Evolutionary conservation across 805 yeast species (phyloP), one percentile per base, ranked within the genome.

Genomic region (Kodamaea hsintzibuensis): DNA sequence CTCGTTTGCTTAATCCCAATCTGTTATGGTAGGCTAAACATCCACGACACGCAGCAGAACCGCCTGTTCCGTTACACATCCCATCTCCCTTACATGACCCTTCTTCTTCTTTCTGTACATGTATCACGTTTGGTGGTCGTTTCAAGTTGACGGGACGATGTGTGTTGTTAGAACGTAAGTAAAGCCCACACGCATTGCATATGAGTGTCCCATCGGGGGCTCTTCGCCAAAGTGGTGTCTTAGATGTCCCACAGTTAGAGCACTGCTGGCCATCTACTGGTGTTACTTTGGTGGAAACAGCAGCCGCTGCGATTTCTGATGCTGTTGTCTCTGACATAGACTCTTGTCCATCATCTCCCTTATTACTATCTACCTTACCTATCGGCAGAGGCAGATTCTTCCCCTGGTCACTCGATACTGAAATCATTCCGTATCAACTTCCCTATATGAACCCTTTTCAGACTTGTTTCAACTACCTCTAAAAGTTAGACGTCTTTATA

Each of bases 31-130:
- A 88, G 3, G 95, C 89, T 1, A 96, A 95, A 64, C 96, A 89
- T 1, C 92, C 91, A 57, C 82, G 77, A 68, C 96, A 89, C 2
- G 90, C 90, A 5, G 78, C 78, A 2, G 91, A 70, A 1, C 96
- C 96, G 5, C 96, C 96, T 2, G 92, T 89, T 2, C 96, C 96
- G 62, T 89, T 89, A 68, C 96, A 89, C 55, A 84, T 78, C 4
- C 96, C 91, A 59, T 84, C 86, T 1, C 92, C 92, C 37, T 84
- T 80, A 61, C 92, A 87, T 4, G 85, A 76, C 1, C 91, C 91
- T 40, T 65, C 72, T 27, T 73, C 71, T n/a, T 59, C 65, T 40
- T 71, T 67, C 10, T 71, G 63, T n/a, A 82, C 62, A 3, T 76
- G 61, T 0, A 82, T 76, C 16, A 80, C 71, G 56, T 75, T 78